Base-by-base conservation (phyloP, 176 grass and related monocot genomes). In the Aechmea fasciata region DNA sequence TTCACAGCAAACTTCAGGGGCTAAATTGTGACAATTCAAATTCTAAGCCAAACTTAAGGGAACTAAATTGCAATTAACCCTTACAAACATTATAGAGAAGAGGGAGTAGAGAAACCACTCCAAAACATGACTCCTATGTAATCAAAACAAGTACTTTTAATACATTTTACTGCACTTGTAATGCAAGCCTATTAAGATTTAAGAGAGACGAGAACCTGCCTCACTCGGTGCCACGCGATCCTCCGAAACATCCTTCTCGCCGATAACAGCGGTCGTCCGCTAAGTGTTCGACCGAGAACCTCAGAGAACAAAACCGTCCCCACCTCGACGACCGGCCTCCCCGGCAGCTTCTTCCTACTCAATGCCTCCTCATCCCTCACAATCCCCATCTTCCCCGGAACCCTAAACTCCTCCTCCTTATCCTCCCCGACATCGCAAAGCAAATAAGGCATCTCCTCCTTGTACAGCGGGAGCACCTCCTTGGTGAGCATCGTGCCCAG, bases 251-350 rank as follows among this genome's bases (percentile, higher is more conserved):
- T 78, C 57, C 84, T 85, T 78, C 89, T 77, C 52, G 84, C 78
- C 3, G 89, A 92, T 66, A 97, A 75, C 49, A 97, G 87, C 15
- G 86, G 89, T 15, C 89, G 84, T 11, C 86, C 94, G 59, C 94
- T 87, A 52, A 97, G 77, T 61, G 86, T 92, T 51, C 79, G 84
- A 14, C 89, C 89, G 11, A 97, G 80, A 47, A 92, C 84, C 84
- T 97, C 86, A 4, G 82, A 71, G 49, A 97, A 97, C 11, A 97
- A 73, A 62, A 97, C 79, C 65, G 89, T 92, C 52, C 94, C 86
- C 1, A 71, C 75, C 28, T 77, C 79, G 64, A 92, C 86, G 63
- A 92, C 57, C 33, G 71, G 41, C 72, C 79, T 78, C 49, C 77
- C 81, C 23, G 53, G 71, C 13, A 66, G 70, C 17, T 77, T 82